These are phyloP conservation scores for Beauveria australis DNA, from an alignment of 2,329 filamentous ascomycete genomes.

Conservation along the genomic window DNA sequence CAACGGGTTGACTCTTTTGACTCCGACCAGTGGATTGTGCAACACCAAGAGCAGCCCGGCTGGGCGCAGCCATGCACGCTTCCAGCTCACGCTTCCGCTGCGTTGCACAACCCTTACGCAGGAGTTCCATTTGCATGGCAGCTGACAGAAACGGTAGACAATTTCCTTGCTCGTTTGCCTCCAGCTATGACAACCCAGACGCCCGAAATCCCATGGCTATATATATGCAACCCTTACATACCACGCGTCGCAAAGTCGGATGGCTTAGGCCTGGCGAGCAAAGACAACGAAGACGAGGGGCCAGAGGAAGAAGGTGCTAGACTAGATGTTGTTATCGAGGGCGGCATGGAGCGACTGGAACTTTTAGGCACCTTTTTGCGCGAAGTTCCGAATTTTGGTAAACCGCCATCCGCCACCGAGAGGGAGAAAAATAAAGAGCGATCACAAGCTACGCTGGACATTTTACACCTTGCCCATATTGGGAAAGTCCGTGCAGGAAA, in stretches of 20 bases:
- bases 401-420: conserved; percentile 28
- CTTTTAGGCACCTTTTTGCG: conserved; percentile 41
- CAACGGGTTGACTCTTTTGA: conserved; percentile 44
- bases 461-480: conserved; percentile 53
- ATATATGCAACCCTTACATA: conserved; percentile 57
- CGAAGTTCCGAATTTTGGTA: conserved; percentile 31
- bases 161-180: conserved; percentile 61
- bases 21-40: conserved; percentile 33
- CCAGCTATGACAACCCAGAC: conserved; percentile 50
- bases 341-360: conserved; percentile 42
- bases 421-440: conserved; percentile 42
- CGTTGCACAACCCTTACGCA: conserved; percentile 51
- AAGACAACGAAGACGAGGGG: conserved; percentile 41
- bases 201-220: conserved; percentile 58
- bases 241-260: conserved; percentile 25
- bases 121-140: conserved; percentile 51
- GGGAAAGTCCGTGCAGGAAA: conserved; percentile 58
- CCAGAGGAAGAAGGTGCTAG: conserved; percentile 38
- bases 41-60: conserved; percentile 20
- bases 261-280: conserved; percentile 28
- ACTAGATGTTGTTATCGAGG: conserved; percentile 39
- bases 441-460: conserved; percentile 40
- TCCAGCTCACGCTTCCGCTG: conserved; percentile 17
- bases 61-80: conserved; percentile 18
- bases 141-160: conserved; percentile 51